Conservation (phyloP, 2,329 filamentous ascomycete species). For the Nemania diffusa region DNA sequence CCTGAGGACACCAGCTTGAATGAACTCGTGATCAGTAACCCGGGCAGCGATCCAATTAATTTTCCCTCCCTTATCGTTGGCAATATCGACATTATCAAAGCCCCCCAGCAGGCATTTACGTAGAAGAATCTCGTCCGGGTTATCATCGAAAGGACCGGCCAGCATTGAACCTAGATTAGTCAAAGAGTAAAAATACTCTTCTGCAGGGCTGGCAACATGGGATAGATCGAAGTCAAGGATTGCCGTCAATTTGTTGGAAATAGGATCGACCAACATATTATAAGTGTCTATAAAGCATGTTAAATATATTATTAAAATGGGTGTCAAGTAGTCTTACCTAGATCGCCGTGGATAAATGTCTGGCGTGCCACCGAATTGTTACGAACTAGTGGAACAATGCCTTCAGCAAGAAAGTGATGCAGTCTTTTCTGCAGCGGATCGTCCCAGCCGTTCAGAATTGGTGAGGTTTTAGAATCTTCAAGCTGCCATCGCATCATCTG, state of each 20-base stretch:
- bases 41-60: conserved; percentile 2
- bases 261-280: conserved; percentile 19
- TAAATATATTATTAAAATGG: conserved; percentile 2
- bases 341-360: conserved; percentile 16
- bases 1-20: neutral
- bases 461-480: conserved; percentile 5
- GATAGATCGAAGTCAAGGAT: conserved; percentile 20
- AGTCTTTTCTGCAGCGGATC: neutral
- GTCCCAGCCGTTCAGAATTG: conserved; percentile 6
- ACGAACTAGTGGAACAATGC: conserved; percentile 9
- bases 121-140: conserved; percentile 13
- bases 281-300: conserved; percentile 15
- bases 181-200: conserved; percentile 22
- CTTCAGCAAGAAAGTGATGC: conserved; percentile 8
- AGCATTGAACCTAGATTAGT: conserved; percentile 10
- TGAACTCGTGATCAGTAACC: conserved; percentile 5
- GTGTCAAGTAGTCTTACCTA: conserved; percentile 16
- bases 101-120: conserved; percentile 9
- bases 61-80: neutral
- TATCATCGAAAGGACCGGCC: conserved; percentile 4
- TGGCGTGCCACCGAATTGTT: conserved; percentile 7
- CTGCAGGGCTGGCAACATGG: conserved; percentile 20
- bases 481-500: conserved; percentile 16
- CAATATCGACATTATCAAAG: conserved; percentile 2
- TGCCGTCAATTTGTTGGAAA: conserved; percentile 8